A percentile compares a stretch with the other conserved stretches of the same genome.
These are phyloP conservation scores for Dysphania ambrosioides DNA, from an alignment of 148 eudicot genomes.

Conservation along the genomic window DNA sequence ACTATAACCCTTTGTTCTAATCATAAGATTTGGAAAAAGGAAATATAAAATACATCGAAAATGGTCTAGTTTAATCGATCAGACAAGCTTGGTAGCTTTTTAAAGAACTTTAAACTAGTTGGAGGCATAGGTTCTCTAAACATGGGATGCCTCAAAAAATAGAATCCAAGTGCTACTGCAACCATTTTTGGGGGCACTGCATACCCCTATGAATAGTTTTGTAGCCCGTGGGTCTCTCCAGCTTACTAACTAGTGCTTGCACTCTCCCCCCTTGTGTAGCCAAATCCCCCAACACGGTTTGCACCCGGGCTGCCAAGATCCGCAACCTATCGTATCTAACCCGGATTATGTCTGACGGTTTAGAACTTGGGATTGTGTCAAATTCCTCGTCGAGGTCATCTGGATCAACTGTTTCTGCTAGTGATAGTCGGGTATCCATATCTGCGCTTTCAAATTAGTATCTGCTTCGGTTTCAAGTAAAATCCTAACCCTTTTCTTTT, in stretches of 20 bases:
- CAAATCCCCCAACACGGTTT: conserved; percentile 84
- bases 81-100: conserved; percentile 86
- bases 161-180: conserved; percentile 95
- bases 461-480: conserved; percentile 12
- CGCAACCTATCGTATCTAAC: conserved; percentile 74
- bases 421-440: conserved; percentile 79
- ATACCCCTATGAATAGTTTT: conserved; percentile 70
- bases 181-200: conserved; percentile 93
- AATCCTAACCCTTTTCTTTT: neutral
- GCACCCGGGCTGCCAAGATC: conserved; percentile 75
- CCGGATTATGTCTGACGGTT: conserved; percentile 57
- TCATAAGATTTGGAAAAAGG: neutral
- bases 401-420: conserved; percentile 66
- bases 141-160: conserved; percentile 95
- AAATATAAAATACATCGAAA: neutral
- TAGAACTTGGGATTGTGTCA: conserved; percentile 83
- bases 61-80: conserved; percentile 60
- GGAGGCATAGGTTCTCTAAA: conserved; percentile 98
- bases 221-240: conserved; percentile 99
- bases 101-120: conserved; percentile 78
- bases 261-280: conserved; percentile 92
- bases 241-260: conserved; percentile 89
- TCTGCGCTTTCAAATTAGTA: conserved; percentile 28
- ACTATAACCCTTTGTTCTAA: conserved; percentile 2
- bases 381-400: conserved; percentile 93